Base-by-base conservation (phyloP, 352 stramenopile species). In the Globisporangium canariense region DNA sequence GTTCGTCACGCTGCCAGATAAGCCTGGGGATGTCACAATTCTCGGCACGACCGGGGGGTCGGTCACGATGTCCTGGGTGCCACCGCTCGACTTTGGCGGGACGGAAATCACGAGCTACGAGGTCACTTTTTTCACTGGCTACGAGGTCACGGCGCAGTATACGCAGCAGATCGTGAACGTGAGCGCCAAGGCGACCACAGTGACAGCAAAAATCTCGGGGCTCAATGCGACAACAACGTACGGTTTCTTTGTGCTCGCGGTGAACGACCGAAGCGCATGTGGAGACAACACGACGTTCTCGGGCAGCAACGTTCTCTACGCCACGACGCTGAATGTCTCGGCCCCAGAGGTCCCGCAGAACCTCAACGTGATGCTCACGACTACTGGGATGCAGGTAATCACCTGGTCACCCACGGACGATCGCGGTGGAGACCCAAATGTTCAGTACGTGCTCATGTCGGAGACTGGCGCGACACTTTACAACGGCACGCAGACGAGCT, bases 201-300 rank as follows among this genome's bases (percentile, higher is more conserved):
- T 84, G 14, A 77, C 62, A 9, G 67, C 64, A 11, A 79, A 76
- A 68, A 65, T 88, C 2, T 66, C 74, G 6, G 71, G 68, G 11
- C 66, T 90, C 2, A 56, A 73, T 3, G 69, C 81, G 2, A 83
- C 82, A 49, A 81, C 74, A 2, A 75, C 70, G 9, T 90, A 90
- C 40, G 76, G 81, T 1, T 81, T 90, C 55, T 66, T 75, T 25
- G 77, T 88, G 2, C 63, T 77, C 7, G 74, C 65, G 0, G 41
- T 84, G n/a, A 90, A 88, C 46, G 81, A 87, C 8, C 71, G 83
- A 13, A 88, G 65, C 11, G 71, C 78, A 0, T 88, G 79, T 54
- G 60, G 66, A 4, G 69, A 83, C 46, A 36, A 61, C 3, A 66
- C 62, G 0, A n/a, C 43, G 13, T 66, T 81, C 20, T 41, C 76